Conservation (phyloP, 352 stramenopile species). For the Phytopythium helicoides region DNA sequence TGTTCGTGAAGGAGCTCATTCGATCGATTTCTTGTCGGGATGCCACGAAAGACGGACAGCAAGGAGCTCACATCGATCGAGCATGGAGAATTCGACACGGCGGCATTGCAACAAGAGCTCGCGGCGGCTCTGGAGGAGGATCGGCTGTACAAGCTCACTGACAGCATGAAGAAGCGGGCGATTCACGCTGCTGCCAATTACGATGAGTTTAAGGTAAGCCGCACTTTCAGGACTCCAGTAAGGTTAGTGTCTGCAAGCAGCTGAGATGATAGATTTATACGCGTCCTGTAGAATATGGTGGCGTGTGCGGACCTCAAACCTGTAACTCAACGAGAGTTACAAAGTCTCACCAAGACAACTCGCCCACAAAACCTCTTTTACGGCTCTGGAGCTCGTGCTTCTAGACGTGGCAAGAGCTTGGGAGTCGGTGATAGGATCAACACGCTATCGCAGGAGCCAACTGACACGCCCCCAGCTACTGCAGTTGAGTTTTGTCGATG, state of each 20-base stretch:
- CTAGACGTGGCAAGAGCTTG: conserved; percentile 6
- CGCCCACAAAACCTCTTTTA: conserved; percentile 69
- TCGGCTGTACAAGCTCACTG: conserved; percentile 80
- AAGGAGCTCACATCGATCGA: conserved; percentile 72
- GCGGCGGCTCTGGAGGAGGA: conserved; percentile 73
- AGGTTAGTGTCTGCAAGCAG: not conserved
- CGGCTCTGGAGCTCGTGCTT: conserved; percentile 25
- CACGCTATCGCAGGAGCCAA: not conserved
- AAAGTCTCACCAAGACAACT: conserved; percentile 43
- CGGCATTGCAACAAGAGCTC: conserved; percentile 69
- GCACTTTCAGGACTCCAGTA: not conserved
- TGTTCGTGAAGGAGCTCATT: not conserved
- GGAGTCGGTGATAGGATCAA: not conserved
- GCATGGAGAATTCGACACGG: conserved; percentile 72
- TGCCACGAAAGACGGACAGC: conserved; percentile 13
- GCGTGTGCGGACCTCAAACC: conserved; percentile 83
- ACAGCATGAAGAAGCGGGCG: conserved; percentile 86
- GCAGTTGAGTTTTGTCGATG: conserved; percentile 66
- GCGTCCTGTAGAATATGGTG: conserved; percentile 61
- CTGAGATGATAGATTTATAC: conserved; percentile 1
- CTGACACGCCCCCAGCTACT: conserved; percentile 32
- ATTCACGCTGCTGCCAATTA: conserved; percentile 84
- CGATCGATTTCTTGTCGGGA: conserved; percentile 5
- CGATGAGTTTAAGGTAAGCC: conserved; percentile 79
- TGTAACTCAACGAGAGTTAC: conserved; percentile 70